phyloP scores from a whole-genome alignment of 345 rosid genomes.

The Eucalyptus marginata region DNA sequence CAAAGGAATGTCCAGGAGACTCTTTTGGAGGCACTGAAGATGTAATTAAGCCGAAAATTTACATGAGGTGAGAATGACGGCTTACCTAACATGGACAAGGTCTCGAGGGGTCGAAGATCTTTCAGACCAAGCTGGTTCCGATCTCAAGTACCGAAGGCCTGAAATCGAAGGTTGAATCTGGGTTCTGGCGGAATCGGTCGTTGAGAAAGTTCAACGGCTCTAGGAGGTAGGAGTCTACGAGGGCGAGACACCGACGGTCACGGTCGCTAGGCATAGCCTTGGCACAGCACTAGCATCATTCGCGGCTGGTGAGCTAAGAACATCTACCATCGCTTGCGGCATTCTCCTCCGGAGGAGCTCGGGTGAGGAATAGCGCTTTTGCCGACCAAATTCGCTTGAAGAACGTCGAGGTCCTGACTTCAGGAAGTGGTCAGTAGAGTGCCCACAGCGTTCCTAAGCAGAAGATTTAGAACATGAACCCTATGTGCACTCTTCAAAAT shows the following conservation, averaged over 20 bases:
- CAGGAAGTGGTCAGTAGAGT: conserved; percentile 64
- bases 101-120: conserved; percentile 79
- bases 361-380: conserved; percentile 55
- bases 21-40: neutral
- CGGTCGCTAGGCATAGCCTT: conserved; percentile 70
- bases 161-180: neutral
- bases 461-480: conserved; percentile 15
- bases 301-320: conserved; percentile 48
- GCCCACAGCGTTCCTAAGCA: conserved; percentile 37
- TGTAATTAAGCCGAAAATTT: neutral
- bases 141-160: conserved; percentile 26
- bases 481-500: neutral
- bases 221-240: conserved; percentile 31
- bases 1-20: neutral
- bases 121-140: conserved; percentile 26
- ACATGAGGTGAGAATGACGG: neutral
- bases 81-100: neutral
- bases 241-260: conserved; percentile 55
- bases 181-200: conserved; percentile 28
- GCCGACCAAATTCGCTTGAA: conserved; percentile 16
- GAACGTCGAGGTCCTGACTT: conserved; percentile 42
- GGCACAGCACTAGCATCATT: conserved; percentile 75
- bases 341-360: conserved; percentile 75
- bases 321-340: conserved; percentile 43
- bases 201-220: conserved; percentile 30